Conservation (phyloP, 2,329 filamentous ascomycete genomes). For the Epichloe festucae region DNA sequence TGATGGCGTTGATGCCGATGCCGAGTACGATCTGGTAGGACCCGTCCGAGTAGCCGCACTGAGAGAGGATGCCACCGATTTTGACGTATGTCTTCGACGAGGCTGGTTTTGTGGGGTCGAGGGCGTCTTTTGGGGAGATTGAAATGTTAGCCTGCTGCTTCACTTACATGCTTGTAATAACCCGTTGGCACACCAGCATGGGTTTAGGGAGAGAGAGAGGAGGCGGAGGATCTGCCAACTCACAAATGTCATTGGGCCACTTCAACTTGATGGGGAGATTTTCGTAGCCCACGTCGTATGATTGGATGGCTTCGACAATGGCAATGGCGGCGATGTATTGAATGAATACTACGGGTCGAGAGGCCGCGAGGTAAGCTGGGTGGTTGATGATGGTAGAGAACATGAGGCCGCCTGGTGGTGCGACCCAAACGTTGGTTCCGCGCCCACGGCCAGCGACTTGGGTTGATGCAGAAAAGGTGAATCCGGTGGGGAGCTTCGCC, state of each 20-base stretch:
- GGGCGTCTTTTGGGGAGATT: conserved; percentile 39
- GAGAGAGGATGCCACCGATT: conserved; percentile 85
- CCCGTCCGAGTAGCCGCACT: conserved; percentile 65
- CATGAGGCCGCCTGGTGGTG: conserved; percentile 72
- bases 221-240: conserved; percentile 10
- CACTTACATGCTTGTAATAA: background rate
- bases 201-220: no score
- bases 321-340: conserved; percentile 89
- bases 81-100: conserved; percentile 56
- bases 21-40: conserved; percentile 79
- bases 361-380: conserved; percentile 54
- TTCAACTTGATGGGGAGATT: conserved; percentile 74
- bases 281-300: conserved; percentile 64
- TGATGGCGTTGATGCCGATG: conserved; percentile 75
- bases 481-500: conserved; percentile 65
- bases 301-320: conserved; percentile 68
- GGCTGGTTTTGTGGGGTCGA: conserved; percentile 44
- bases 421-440: conserved; percentile 89
- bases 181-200: background rate
- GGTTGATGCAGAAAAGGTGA: conserved; percentile 74
- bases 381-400: conserved; percentile 86
- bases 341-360: conserved; percentile 77
- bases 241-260: conserved; percentile 94
- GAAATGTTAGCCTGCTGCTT: background rate
- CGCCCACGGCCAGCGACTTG: conserved; percentile 82